Conservation (phyloP, 2,329 filamentous ascomycete genomes). For the Epichloe sylvatica region DNA sequence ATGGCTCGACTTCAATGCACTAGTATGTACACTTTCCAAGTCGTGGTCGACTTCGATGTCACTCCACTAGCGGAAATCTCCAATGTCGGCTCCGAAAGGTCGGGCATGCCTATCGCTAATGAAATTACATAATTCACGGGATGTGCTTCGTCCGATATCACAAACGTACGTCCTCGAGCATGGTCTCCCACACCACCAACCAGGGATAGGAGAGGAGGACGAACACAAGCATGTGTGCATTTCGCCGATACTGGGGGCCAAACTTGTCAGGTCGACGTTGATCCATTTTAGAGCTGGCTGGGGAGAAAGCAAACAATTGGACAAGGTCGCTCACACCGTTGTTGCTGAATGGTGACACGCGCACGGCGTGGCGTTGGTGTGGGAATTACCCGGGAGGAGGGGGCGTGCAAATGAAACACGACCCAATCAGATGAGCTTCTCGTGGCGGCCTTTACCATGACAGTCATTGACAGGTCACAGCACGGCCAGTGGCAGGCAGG, state of each 20-base stretch:
- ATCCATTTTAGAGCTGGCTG: background rate
- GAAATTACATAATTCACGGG: background rate
- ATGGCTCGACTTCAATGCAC: background rate
- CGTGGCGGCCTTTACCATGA: background rate
- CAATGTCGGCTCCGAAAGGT: background rate
- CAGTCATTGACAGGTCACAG: background rate
- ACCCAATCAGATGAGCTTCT: background rate
- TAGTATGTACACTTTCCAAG: background rate
- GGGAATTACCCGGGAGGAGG: background rate
- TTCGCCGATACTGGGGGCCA: background rate
- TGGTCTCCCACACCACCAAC: background rate
- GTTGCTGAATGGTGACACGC: slow-evolving; percentile 1
- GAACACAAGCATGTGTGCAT: background rate
- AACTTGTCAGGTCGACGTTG: slow-evolving; percentile 1
- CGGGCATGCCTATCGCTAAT: background rate
- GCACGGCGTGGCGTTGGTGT: slow-evolving; percentile 6
- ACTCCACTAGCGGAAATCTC: background rate
- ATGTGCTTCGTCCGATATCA: background rate
- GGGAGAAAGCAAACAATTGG: slow-evolving; percentile 6
- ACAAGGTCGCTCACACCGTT: slow-evolving; percentile 3
- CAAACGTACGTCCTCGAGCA: background rate
- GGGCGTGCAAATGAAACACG: background rate
- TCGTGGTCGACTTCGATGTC: background rate
- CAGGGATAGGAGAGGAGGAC: background rate
- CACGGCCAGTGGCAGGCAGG: slow-evolving; percentile 2